Evolutionary conservation across 805 yeast species (phyloP).

Genomic region (Schizosaccharomyces octosporus): DNA sequence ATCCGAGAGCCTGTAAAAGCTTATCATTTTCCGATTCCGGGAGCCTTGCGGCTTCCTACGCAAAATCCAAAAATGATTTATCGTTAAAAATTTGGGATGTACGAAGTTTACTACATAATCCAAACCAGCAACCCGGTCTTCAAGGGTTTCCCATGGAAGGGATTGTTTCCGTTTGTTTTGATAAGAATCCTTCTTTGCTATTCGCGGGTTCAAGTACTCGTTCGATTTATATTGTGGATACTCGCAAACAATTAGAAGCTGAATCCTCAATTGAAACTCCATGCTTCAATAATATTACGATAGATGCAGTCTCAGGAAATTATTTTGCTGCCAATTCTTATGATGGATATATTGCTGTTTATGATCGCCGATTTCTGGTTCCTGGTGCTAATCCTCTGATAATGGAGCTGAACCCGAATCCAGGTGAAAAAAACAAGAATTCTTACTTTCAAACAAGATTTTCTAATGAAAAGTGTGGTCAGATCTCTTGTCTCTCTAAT

Average conservation of each 20-base stretch:
- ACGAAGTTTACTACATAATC: background rate
- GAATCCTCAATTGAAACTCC: background rate
- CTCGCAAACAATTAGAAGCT: background rate
- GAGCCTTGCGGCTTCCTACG: conserved; percentile 53
- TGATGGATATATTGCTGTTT: conserved; percentile 60
- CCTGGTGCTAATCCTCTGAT: background rate
- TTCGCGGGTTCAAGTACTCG: conserved; percentile 45
- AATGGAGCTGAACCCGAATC: background rate
- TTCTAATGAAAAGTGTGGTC: background rate
- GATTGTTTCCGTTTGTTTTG: conserved; percentile 29
- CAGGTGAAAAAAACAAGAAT: no score
- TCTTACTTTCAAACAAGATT: background rate
- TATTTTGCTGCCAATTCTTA: conserved; percentile 56
- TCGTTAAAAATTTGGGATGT: conserved; percentile 58
- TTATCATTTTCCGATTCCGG: conserved; percentile 42
- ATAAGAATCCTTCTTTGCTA: background rate
- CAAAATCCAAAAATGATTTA: conserved; percentile 49
- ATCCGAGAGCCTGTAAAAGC: conserved; percentile 50
- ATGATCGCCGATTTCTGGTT: conserved; percentile 47
- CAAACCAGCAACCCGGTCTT: conserved; percentile 7
- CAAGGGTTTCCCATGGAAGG: conserved; percentile 52
- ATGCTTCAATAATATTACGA: conserved; percentile 23
- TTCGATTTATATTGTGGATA: conserved; percentile 51
- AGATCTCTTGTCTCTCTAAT: background rate
- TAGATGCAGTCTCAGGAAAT: conserved; percentile 43